These are phyloP conservation scores for Groenewaldozyma auringiensis DNA, from an alignment of 1,139 yeast species.

Conservation along the genomic window DNA sequence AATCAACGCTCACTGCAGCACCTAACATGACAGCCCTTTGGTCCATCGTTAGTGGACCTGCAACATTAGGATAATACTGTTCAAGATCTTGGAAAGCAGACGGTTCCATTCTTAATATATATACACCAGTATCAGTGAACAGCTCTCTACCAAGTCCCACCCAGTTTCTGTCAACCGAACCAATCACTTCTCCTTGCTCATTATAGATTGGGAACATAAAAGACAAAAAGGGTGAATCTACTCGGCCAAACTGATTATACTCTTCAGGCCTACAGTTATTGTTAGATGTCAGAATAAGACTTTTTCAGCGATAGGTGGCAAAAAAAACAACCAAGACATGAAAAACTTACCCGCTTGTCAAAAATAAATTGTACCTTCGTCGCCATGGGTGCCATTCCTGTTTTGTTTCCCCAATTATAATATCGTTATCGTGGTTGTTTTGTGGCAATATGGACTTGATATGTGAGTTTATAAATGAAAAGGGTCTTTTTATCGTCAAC, in stretches of 20 bases:
- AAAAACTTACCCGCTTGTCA: constrained; percentile 12
- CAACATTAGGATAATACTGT: constrained; percentile 19
- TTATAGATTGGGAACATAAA: constrained; percentile 77
- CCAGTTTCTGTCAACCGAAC: constrained; percentile 85
- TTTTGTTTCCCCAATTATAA: constrained; percentile 70
- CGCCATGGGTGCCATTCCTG: constrained; percentile 97
- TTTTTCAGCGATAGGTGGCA: too few species aligned
- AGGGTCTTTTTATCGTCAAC: constrained; percentile 62
- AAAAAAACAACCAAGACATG: not conserved
- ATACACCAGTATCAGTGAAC: constrained; percentile 91
- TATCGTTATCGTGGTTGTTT: constrained; percentile 33
- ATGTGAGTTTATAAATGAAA: constrained; percentile 81
- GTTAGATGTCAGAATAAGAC: too few species aligned
- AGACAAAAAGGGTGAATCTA: constrained; percentile 80
- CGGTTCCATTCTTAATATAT: constrained; percentile 77
- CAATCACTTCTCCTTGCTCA: constrained; percentile 52
- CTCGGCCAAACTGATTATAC: constrained; percentile 68
- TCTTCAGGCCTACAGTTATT: constrained; percentile 29
- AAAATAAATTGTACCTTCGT: constrained; percentile 69
- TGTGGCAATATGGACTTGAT: constrained; percentile 52
- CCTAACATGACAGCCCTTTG: constrained; percentile 82
- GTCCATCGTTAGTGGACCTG: constrained; percentile 49
- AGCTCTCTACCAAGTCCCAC: constrained; percentile 89
- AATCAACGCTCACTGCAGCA: constrained; percentile 85
- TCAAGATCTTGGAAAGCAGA: constrained; percentile 39